Evolutionary conservation across 2,329 filamentous ascomycete species (phyloP), one percentile per base, ranked within the genome.

Genomic region (Gliomastix tumulicola): DNA sequence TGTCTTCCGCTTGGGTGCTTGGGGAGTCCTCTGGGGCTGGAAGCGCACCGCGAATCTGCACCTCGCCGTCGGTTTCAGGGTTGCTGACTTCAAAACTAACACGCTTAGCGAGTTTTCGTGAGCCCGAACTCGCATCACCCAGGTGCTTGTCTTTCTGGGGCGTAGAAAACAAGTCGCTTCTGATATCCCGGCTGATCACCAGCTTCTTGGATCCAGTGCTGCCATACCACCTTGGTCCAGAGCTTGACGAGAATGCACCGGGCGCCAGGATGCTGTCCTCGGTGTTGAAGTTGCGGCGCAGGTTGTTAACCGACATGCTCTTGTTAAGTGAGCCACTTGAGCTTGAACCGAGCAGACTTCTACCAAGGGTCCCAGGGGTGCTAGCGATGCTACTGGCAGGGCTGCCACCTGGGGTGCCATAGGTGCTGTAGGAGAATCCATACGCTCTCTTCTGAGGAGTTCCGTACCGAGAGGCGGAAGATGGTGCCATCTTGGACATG

Each of bases 391-490:
- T 72, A 53, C 82, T 79, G 5, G 83, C 75, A 17, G 75, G 76
- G 47, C 79, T 86, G 39, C 70, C 81, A 25, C 69, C 79, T 6
- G 90, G 88, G 2, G 84, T 89, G 31, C 87, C 88, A 49, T 94
- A 95, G 3, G 82, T 88, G 45, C 88, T 94, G 62, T 96, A 96
- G 3, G 84, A 88, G 57, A 96, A 94, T 4, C 90, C 90, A 54
- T 87, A 96, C 6, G 87, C 88, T 38, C 84, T 77, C 63, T 88
- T 90, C 48, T 88, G 85, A 1, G 89, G 88, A 0, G 88, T 95
- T 21, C 81, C 75, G 39, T 89, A 81, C 33, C 88, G 83, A 17
- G 84, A 83, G 8, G 85, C 81, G 22, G 86, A 86, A 32, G 79
- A 77, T 0, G 88, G 87, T 32, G 88, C 90, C 46, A 94, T 74